These are phyloP conservation scores for Oenanthe javanica DNA, from an alignment of 140 eudicot genomes.

Conservation along the genomic window DNA sequence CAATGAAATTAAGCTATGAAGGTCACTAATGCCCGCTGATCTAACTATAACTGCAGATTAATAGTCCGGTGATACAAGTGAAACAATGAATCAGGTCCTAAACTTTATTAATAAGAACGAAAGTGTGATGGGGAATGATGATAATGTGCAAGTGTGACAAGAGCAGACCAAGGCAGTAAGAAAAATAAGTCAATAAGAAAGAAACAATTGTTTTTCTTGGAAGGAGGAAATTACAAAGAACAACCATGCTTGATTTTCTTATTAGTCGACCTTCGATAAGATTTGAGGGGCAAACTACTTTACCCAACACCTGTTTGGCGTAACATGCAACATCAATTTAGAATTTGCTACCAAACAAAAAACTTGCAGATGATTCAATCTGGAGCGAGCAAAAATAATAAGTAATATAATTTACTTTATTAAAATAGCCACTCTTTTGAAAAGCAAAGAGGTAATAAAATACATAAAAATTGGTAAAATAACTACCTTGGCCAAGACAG, in stretches of 20 bases:
- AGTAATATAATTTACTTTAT: neutral
- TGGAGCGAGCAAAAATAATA: neutral
- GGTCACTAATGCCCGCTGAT: neutral
- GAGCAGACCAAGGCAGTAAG: neutral
- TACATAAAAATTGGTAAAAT: neutral
- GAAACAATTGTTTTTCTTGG: neutral
- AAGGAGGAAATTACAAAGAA: slow-evolving; percentile 3
- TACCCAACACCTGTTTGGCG: neutral
- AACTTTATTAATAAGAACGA: neutral
- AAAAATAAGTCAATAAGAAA: neutral
- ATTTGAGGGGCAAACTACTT: neutral
- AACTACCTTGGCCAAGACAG: slow-evolving; percentile 42
- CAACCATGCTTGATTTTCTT: neutral
- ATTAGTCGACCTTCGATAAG: neutral
- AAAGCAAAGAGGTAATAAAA: neutral
- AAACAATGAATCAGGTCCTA: neutral
- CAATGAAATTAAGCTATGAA: neutral
- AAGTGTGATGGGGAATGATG: neutral
- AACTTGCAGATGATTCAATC: neutral
- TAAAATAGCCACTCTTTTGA: neutral
- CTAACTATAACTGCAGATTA: neutral
- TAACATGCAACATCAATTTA: neutral
- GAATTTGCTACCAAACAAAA: neutral
- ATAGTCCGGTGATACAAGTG: neutral
- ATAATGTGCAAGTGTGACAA: neutral